Conservation (phyloP, 306 rosid genomes). For the Rosa rugosa region DNA sequence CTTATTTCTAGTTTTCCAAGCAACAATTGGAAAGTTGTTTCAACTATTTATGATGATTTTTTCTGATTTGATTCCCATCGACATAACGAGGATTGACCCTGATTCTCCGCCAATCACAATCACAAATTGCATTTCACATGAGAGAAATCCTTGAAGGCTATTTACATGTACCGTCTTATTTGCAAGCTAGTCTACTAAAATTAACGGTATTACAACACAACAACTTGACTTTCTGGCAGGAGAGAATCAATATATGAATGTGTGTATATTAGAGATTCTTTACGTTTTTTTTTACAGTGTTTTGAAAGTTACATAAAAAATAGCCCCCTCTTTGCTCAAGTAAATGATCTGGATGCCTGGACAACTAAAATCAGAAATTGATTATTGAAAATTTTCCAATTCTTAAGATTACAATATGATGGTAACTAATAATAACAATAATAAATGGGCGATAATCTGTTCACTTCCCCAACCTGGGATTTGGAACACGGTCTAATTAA, state of each 20-base stretch:
- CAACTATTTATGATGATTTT: background rate
- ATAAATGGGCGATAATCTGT: background rate
- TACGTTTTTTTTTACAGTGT: too few species aligned
- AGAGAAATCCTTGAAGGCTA: too few species aligned
- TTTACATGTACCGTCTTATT: too few species aligned
- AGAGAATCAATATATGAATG: too few species aligned
- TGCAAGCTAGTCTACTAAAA: too few species aligned
- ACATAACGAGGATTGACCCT: background rate
- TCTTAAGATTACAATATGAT: background rate
- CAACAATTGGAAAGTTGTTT: background rate
- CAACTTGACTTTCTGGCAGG: too few species aligned
- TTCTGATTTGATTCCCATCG: background rate
- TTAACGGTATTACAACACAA: too few species aligned
- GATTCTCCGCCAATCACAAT: background rate
- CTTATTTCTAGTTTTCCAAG: background rate
- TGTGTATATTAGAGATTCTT: too few species aligned
- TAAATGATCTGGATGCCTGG: too few species aligned
- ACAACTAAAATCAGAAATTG: too few species aligned
- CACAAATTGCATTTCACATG: background rate
- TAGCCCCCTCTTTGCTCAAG: too few species aligned
- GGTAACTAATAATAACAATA: background rate
- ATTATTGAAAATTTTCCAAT: background rate
- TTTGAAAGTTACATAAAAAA: too few species aligned
- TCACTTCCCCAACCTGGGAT: background rate
- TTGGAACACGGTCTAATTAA: slow-evolving; percentile 3